phyloP scores from a whole-genome alignment of 371 early-diverging fungal species.

The Mortierella polycephala region DNA sequence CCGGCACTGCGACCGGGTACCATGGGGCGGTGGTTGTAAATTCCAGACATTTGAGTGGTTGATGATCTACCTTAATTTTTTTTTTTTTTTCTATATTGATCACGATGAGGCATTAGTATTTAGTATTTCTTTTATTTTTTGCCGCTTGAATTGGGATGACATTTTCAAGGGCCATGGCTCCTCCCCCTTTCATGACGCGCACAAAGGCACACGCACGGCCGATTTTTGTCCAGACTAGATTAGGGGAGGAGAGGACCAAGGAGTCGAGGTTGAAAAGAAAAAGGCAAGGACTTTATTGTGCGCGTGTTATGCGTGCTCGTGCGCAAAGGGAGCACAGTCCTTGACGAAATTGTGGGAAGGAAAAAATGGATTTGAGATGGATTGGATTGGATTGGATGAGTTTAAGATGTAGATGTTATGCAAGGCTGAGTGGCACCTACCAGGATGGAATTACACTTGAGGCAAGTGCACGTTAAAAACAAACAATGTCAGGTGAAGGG shows the following conservation, averaged over 20 bases:
- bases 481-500: not conserved
- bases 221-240: slow-evolving; percentile 2
- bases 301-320: slow-evolving; percentile 8
- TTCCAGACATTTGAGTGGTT: slow-evolving; percentile 61
- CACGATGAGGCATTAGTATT: too few species aligned
- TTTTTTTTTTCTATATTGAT: too few species aligned
- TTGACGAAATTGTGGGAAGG: too few species aligned
- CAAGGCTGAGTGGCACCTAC: too few species aligned
- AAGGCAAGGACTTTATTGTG: not conserved
- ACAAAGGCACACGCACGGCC: slow-evolving; percentile 35
- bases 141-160: not conserved
- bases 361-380: not conserved
- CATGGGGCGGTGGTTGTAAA: slow-evolving; percentile 87
- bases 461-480: too few species aligned
- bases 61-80: too few species aligned
- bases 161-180: not conserved
- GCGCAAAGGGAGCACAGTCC: slow-evolving; percentile 2
- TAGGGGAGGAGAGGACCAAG: not conserved
- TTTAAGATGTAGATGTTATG: too few species aligned
- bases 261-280: slow-evolving; percentile 1
- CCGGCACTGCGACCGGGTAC: slow-evolving; percentile 66
- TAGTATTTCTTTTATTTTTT: not conserved
- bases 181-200: slow-evolving; percentile 11
- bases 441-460: too few species aligned
- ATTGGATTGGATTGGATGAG: not conserved